phyloP scores from a whole-genome alignment of 176 grass and related monocot genomes.

The Metroxylon sagu region DNA sequence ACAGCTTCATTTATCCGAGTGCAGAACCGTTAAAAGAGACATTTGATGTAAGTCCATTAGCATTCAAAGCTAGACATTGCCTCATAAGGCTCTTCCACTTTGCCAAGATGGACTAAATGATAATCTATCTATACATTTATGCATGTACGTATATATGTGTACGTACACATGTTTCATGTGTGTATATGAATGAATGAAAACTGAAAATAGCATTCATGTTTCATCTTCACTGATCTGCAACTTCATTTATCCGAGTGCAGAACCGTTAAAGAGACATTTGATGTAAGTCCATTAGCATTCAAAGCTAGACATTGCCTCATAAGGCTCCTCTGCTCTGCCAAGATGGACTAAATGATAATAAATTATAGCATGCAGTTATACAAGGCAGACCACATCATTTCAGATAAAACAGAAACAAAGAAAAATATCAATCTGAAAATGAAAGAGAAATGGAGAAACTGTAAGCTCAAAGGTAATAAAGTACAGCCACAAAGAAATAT shows the following conservation, averaged over 20 bases:
- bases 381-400: too few species aligned
- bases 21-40: neutral
- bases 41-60: neutral
- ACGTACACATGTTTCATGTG: too few species aligned
- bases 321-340: neutral
- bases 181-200: too few species aligned
- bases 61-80: constrained; percentile 5
- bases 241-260: constrained; percentile 6
- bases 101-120: constrained; percentile 1
- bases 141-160: too few species aligned
- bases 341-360: neutral
- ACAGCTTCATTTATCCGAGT: constrained; percentile 3
- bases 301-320: neutral
- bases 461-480: too few species aligned
- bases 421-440: too few species aligned
- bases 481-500: too few species aligned
- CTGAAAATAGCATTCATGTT: constrained; percentile 4
- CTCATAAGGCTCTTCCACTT: neutral
- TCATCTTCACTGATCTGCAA: constrained; percentile 23
- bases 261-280: neutral
- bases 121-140: too few species aligned
- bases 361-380: too few species aligned
- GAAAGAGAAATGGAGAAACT: too few species aligned
- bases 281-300: constrained; percentile 3
- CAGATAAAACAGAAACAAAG: too few species aligned